Evolutionary conservation across 2,329 filamentous ascomycete species (phyloP), one percentile per base, ranked within the genome.

Genomic region (Curvularia hawaiiensis): DNA sequence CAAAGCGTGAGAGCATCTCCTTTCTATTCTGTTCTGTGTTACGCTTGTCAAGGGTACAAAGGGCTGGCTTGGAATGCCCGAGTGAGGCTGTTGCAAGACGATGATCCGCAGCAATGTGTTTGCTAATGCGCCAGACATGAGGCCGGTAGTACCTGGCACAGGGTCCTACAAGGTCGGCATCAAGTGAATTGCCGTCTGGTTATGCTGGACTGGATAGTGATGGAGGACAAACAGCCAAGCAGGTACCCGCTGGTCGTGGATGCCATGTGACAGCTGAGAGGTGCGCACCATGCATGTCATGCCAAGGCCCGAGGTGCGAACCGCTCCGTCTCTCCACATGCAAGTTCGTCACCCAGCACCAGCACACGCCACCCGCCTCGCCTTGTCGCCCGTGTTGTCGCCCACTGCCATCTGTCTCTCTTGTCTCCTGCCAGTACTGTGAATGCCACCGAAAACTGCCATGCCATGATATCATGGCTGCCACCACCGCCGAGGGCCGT

Each of bases 221-320:
- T 31, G 26, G 33, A 46, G 52, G 40, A 43, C 52, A 58, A 55
- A 47, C 47, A 53, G 46, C 47, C 31, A 50, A 45, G 61, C 50
- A 66, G 62, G 65, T 63, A 69, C 66, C 66, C 62, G 61, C 50
- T 49, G 51, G 20, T 44, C 46, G 40, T 56, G 46, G 53, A 40
- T 44, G 40, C 60, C 59, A 65, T 63, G 58, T 66, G 61, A 67
- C 49, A 49, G 35, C 28, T 16, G 26, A 40, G 46, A 50, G 48
- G 50, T 56, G 48, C 52, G 39, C 49, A 46, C 44, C 16, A 30
- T 39, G 54, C 33, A 44, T 55, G 51, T 50, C 56, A 54, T 57
- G 58, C 60, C 58, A 66, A 65, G 62, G 43, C 28, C 52, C 31
- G 49, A 46, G 51, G 26, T 55, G 56, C 46, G 55, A 64, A 58